These are phyloP conservation scores for Hemileia vastatrix DNA, from an alignment of 1,284 basidiomycete species.

Conservation along the genomic window DNA sequence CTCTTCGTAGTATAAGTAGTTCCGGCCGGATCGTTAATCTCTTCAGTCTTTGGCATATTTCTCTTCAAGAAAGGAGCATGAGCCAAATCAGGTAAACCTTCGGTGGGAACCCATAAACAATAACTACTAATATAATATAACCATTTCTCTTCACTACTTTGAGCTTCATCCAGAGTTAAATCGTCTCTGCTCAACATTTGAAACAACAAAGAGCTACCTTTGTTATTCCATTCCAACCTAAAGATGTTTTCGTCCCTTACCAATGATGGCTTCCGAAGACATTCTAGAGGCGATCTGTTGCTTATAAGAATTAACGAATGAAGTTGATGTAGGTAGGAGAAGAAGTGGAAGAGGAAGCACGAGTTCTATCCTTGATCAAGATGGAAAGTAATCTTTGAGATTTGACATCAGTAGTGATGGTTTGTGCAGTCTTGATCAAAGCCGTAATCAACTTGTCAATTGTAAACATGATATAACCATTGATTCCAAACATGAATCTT, in stretches of 20 bases:
- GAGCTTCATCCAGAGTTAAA: slow-evolving; percentile 71
- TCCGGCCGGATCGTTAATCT: slow-evolving; percentile 26
- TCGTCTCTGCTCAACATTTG: slow-evolving; percentile 86
- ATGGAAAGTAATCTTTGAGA: slow-evolving; percentile 40
- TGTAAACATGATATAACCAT: slow-evolving; percentile 85
- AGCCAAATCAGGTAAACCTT: slow-evolving; percentile 33
- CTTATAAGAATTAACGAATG: no score
- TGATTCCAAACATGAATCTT: slow-evolving; percentile 90
- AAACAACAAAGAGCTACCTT: slow-evolving; percentile 39
- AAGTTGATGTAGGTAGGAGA: neutral
- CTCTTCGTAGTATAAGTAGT: slow-evolving; percentile 35
- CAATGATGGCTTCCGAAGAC: slow-evolving; percentile 70
- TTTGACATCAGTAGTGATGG: slow-evolving; percentile 38
- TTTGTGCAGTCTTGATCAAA: slow-evolving; percentile 38
- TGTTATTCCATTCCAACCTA: slow-evolving; percentile 64
- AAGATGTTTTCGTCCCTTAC: slow-evolving; percentile 84
- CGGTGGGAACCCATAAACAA: slow-evolving; percentile 42
- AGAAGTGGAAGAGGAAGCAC: neutral
- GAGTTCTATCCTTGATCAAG: slow-evolving; percentile 17
- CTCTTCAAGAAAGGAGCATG: slow-evolving; percentile 39
- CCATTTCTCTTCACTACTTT: slow-evolving; percentile 72
- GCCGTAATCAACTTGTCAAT: slow-evolving; percentile 74
- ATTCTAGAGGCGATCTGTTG: slow-evolving; percentile 76
- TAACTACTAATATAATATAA: slow-evolving; percentile 85
- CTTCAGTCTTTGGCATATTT: slow-evolving; percentile 26